These are phyloP conservation scores for Acrodontium crateriforme DNA, from an alignment of 2,329 filamentous ascomycete species.

Conservation along the genomic window DNA sequence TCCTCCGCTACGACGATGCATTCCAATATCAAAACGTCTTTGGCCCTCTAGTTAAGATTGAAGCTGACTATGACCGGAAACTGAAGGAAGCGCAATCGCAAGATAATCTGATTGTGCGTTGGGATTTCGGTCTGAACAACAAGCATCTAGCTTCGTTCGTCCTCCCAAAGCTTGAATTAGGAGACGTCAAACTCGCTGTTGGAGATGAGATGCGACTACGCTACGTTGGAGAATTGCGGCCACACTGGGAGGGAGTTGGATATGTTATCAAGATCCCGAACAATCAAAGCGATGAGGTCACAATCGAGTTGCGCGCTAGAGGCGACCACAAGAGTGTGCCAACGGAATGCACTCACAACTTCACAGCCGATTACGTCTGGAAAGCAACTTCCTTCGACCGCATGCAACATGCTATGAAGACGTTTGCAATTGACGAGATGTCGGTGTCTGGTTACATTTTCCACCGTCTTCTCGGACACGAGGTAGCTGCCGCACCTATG, in stretches of 20 bases:
- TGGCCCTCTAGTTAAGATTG: slow-evolving; percentile 94
- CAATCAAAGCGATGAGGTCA: slow-evolving; percentile 96
- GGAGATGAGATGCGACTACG: slow-evolving; percentile 97
- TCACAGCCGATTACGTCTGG: slow-evolving; percentile 98
- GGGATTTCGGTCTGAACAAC: slow-evolving; percentile 92
- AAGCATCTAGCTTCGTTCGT: slow-evolving; percentile 94
- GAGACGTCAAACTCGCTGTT: slow-evolving; percentile 93
- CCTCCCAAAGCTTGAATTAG: slow-evolving; percentile 90
- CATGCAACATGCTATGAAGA: slow-evolving; percentile 99
- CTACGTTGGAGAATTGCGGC: slow-evolving; percentile 85
- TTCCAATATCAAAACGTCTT: slow-evolving; percentile 99
- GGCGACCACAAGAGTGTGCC: slow-evolving; percentile 93
- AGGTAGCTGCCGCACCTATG: slow-evolving; percentile 87
- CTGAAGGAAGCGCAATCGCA: slow-evolving; percentile 96
- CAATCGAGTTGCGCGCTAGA: slow-evolving; percentile 82
- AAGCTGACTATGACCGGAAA: slow-evolving; percentile 98
- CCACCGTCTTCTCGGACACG: slow-evolving; percentile 87
- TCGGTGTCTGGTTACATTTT: slow-evolving; percentile 98
- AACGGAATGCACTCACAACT: slow-evolving; percentile 92
- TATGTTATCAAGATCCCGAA: slow-evolving; percentile 99
- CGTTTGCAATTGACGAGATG: slow-evolving; percentile 93
- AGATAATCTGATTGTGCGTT: slow-evolving; percentile 84
- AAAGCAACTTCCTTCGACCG: slow-evolving; percentile 98
- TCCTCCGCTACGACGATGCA: slow-evolving; percentile 89
- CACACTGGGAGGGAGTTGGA: slow-evolving; percentile 91